phyloP scores from a whole-genome alignment of 306 rosid genomes.

The Quercus gilva region DNA sequence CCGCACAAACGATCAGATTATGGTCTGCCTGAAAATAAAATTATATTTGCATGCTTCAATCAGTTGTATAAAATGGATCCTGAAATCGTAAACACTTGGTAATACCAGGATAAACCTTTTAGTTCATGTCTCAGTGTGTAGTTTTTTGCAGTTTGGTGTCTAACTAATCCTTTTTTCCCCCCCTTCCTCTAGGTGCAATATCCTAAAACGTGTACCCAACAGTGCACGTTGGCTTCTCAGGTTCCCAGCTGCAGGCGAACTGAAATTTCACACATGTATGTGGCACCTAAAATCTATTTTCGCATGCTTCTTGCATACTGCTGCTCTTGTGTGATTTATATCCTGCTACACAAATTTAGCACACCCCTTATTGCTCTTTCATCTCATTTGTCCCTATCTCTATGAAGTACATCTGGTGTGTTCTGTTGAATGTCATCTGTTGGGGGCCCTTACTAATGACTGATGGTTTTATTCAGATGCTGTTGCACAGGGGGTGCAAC shows the following conservation, averaged over 20 bases:
- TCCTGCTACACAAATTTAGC: too few relatives aligned
- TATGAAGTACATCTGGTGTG: too few relatives aligned
- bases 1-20: conserved; percentile 82
- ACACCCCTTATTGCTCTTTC: too few relatives aligned
- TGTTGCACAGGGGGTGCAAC: conserved; percentile 79
- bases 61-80: conserved; percentile 99
- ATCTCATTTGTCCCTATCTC: too few relatives aligned
- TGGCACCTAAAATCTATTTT: neutral
- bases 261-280: conserved; percentile 84
- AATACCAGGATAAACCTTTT: conserved; percentile 14
- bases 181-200: conserved; percentile 70
- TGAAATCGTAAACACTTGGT: conserved; percentile 88
- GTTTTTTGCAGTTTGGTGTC: neutral
- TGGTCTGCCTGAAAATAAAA: conserved; percentile 86
- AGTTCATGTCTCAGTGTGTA: too few relatives aligned
- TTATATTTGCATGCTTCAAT: conserved; percentile 93
- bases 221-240: conserved; percentile 97
- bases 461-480: conserved; percentile 56
- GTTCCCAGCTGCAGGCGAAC: conserved; percentile 98
- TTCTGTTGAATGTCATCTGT: too few relatives aligned
- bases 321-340: too few relatives aligned
- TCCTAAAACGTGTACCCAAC: conserved; percentile 90
- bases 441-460: too few relatives aligned
- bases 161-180: conserved; percentile 14
- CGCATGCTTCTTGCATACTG: neutral